A percentile compares a stretch with the other conserved stretches of the same genome.
Conservation (phyloP, 345 rosid genomes). For the Aquilaria sinensis region DNA sequence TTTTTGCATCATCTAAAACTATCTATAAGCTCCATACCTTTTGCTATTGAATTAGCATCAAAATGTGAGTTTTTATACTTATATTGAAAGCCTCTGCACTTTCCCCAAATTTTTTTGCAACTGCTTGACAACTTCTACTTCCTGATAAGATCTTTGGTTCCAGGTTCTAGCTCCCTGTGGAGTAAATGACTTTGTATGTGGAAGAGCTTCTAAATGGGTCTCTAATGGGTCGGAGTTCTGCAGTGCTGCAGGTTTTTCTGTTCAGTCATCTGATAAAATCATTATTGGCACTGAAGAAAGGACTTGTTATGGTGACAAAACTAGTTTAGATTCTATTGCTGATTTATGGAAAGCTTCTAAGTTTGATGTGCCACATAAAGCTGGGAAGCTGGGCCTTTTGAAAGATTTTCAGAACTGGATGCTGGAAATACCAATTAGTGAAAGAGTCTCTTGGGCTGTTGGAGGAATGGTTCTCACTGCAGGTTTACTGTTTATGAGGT, state of each 20-base stretch:
- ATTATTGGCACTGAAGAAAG: slow-evolving; percentile 29
- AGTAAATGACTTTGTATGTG: slow-evolving; percentile 68
- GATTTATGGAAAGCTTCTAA: slow-evolving; percentile 54
- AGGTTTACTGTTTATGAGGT: slow-evolving; percentile 65
- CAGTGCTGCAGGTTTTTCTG: slow-evolving; percentile 73
- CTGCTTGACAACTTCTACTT: slow-evolving; percentile 10
- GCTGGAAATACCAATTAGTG: slow-evolving; percentile 35
- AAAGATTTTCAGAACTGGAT: slow-evolving; percentile 48
- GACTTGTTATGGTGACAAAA: slow-evolving; percentile 75
- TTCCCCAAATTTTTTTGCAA: slow-evolving; percentile 1
- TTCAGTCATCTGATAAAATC: slow-evolving; percentile 27
- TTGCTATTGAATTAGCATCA: slow-evolving; percentile 2
- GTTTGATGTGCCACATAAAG: slow-evolving; percentile 31
- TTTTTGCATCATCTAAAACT: slow-evolving; percentile 6
- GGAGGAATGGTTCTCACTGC: slow-evolving; percentile 79
- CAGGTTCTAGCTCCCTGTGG: slow-evolving; percentile 84
- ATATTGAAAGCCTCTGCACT: background rate
- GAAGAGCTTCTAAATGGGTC: slow-evolving; percentile 73
- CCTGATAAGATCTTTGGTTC: slow-evolving; percentile 18
- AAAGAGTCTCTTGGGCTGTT: slow-evolving; percentile 68
- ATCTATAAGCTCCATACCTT: slow-evolving; percentile 1
- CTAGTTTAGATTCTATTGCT: slow-evolving; percentile 76
- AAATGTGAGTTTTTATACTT: no score
- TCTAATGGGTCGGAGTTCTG: slow-evolving; percentile 87
- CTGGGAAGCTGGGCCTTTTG: slow-evolving; percentile 18